Base-by-base conservation (phyloP, 192 early-diverging fungal genomes). In the Podila verticillata region DNA sequence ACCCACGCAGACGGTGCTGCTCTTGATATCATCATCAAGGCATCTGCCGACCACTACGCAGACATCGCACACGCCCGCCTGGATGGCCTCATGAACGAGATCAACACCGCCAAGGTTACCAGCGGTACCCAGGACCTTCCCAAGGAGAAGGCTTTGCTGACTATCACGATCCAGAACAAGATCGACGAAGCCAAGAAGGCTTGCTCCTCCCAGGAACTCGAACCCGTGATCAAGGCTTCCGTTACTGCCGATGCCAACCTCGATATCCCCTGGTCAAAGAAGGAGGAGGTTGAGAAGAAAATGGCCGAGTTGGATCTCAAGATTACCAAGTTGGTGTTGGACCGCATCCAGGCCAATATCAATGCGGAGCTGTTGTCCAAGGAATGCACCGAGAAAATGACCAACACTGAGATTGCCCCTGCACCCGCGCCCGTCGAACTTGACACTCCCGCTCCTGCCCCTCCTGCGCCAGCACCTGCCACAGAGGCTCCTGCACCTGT, bases 361-460 rank as follows among this genome's bases (percentile, higher is more conserved):
- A 63, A 72, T 58, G 75, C 75, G 9, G 65, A 72, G 30, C 5
- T 15, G 35, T 30, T 80, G 24, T 68, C 77, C 70, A 80, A 72
- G 70, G 77, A 80, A 61, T 68, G 69, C 48, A 64, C 70, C 20
- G 77, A 80, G 57, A 80, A 68, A 44, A 80, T 80, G 77, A 80
- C 70, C 66, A 63, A 68, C 26, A 72, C 70, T 1, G 65, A 68
- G 29, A 70, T 80, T 32, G 48, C 48, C 1, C 68, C 32, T 2
- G 15, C 57, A 6, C 8, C 54, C 1, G 66, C 36, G 1, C 66
- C 67, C 1, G 58, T 39, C 39, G n/a, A 34, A 6, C 32, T n/a
- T 24, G 61, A n/a, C 19, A 20, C 58, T 32, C 26, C 30, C 35
- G 28, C 5, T 7, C 44, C 62, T 30, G 26, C 63, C 6, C 26